These are phyloP conservation scores for Xerocomus spinulosus DNA, from an alignment of 768 basidiomycete species.

Conservation along the genomic window DNA sequence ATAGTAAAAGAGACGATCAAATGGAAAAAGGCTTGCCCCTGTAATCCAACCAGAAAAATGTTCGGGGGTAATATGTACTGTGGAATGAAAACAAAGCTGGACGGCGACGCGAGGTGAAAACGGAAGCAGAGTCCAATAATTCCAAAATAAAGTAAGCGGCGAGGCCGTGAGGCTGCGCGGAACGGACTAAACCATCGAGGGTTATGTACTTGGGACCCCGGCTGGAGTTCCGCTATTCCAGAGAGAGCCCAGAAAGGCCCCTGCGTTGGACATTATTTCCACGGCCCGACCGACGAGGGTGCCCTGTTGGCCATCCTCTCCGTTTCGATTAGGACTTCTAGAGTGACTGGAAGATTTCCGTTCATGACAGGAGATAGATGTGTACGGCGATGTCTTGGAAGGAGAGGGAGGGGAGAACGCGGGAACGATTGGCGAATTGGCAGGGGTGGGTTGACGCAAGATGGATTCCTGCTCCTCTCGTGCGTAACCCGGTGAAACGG, in stretches of 20 bases:
- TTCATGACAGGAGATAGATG: constrained; percentile 6
- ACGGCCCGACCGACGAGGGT: constrained; percentile 60
- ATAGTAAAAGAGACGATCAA: constrained; percentile 19
- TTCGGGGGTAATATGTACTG: constrained; percentile 28
- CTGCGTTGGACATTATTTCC: constrained; percentile 76
- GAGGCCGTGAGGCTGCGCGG: neutral
- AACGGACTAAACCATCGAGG: neutral
- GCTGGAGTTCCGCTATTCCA: constrained; percentile 37
- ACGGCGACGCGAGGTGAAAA: neutral
- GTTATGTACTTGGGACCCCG: constrained; percentile 20
- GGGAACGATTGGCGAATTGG: constrained; percentile 52
- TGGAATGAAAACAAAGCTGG: constrained; percentile 4
- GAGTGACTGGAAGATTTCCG: constrained; percentile 19
- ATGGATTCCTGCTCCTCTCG: constrained; percentile 35
- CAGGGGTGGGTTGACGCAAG: constrained; percentile 51
- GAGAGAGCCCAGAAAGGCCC: constrained; percentile 66
- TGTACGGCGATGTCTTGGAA: neutral
- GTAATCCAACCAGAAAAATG: constrained; percentile 17
- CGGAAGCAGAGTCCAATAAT: constrained; percentile 24
- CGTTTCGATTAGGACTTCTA: constrained; percentile 24
- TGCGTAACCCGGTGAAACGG: constrained; percentile 17
- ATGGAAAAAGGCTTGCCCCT: constrained; percentile 1
- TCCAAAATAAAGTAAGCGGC: constrained; percentile 31
- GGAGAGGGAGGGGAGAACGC: constrained; percentile 24
- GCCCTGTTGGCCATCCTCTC: constrained; percentile 31